A percentile compares a stretch with the other conserved stretches of the same genome.
phyloP scores from a whole-genome alignment of 176 grass and related monocot genomes.

The Bothriochloa decipiens region DNA sequence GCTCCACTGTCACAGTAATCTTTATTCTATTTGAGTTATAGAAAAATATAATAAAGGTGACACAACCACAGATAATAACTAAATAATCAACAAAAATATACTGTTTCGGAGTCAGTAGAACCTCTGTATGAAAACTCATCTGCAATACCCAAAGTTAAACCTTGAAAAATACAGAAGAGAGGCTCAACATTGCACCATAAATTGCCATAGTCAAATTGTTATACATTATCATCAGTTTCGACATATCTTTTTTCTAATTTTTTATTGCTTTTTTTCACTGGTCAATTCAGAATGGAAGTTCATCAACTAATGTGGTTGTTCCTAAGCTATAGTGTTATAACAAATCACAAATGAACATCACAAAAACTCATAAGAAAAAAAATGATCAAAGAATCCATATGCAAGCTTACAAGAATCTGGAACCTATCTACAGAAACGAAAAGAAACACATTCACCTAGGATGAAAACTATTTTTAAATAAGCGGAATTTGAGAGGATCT shows the following conservation, averaged over 20 bases:
- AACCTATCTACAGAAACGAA: background rate
- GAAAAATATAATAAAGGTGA: too few relatives aligned
- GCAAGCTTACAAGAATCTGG: background rate
- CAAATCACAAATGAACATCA: background rate
- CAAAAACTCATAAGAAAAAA: background rate
- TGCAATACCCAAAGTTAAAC: too few relatives aligned
- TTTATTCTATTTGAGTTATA: too few relatives aligned
- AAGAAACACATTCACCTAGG: background rate
- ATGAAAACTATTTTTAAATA: too few relatives aligned
- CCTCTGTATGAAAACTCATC: too few relatives aligned
- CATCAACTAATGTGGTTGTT: background rate
- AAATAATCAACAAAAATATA: too few relatives aligned
- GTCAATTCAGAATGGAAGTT: background rate
- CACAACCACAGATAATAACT: too few relatives aligned
- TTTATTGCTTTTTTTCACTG: background rate
- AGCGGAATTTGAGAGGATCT: too few relatives aligned
- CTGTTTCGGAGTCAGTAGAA: too few relatives aligned
- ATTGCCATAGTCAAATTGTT: background rate
- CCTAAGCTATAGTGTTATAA: background rate
- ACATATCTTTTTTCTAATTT: background rate
- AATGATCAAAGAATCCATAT: background rate
- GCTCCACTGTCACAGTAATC: too few relatives aligned
- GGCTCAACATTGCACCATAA: background rate
- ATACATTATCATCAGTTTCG: background rate
- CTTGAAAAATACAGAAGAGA: too few relatives aligned